Base-by-base conservation (phyloP, 768 basidiomycete genomes). In the Phylloporus sp. region DNA sequence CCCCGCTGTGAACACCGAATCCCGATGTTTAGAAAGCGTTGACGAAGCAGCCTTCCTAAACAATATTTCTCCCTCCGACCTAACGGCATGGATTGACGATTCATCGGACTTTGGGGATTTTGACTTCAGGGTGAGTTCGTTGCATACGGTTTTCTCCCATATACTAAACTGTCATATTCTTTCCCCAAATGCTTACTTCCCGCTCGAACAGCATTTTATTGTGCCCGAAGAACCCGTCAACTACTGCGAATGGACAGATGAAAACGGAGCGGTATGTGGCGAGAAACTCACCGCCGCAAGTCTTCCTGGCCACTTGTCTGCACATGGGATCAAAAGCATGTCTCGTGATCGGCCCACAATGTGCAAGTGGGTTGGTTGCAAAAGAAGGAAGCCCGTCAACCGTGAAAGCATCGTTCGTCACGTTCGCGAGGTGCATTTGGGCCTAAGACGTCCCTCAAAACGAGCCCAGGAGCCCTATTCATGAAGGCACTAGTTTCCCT, bases 391-490 rank as follows among this genome's bases (percentile, higher is more conserved):
- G 9, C 1, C 15, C 4, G 26, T 65, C 6, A 65, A 64, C 8
- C 62, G 65, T 2, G 56, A 64, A 36, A 56, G 57, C 6, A 61
- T 65, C 11, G 26, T 35, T 23, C 20, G 64, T 2, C 64, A 67
- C 2, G n/a, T 54, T 1, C 24, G 54, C 0, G 64, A 65, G 23
- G 38, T 55, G 0, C 64, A 65, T 10, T 1, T 61, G 5, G 13
- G 10, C 7, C 1, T 45, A 11, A 64, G 26, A 18, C 64, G 59
- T 20, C 5, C 27, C 15, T 12, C 47, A 6, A 49, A 39, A 48
- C 32, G 15, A 22, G 8, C 9, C 4, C 12, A 41, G 23, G 24
- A 36, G 11, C 13, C 4, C 16, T 27, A 10, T 39, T 3, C 42
- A 15, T 24, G 13, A 27, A 34, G 40, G 24, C 22, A 16, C 39